Conservation (phyloP, 129 eudicot species). For the Lactuca saligna region DNA sequence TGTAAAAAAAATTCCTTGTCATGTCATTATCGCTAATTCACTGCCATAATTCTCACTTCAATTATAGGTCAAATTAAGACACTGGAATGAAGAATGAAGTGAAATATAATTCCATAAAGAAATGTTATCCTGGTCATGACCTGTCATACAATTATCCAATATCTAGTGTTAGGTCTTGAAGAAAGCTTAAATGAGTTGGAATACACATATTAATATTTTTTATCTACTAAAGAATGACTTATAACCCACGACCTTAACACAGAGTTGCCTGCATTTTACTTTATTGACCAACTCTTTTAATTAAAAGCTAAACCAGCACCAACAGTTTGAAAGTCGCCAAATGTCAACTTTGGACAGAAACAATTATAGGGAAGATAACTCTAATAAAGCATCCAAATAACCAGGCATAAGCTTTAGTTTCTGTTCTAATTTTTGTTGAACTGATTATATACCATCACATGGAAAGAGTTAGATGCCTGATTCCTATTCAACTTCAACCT, state of each 20-base stretch:
- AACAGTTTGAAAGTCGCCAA: conserved; percentile 27
- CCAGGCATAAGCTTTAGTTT: background rate
- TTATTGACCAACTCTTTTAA: conserved; percentile 20
- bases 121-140: background rate
- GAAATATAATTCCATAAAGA: background rate
- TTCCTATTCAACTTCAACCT: background rate
- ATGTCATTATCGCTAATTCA: background rate
- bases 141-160: background rate
- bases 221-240: conserved; percentile 22
- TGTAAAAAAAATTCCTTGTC: background rate
- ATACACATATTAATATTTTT: background rate
- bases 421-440: background rate
- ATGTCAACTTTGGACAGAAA: conserved; percentile 24
- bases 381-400: background rate
- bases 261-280: conserved; percentile 25
- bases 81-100: background rate
- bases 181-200: background rate
- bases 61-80: background rate
- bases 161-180: background rate
- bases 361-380: too few species aligned
- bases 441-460: background rate
- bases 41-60: background rate
- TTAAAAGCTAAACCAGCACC: conserved; percentile 24
- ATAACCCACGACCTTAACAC: conserved; percentile 14
- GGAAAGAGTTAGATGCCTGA: background rate